Base-by-base conservation (phyloP, 139 green algal species). In the Coccomyxa sp. region DNA sequence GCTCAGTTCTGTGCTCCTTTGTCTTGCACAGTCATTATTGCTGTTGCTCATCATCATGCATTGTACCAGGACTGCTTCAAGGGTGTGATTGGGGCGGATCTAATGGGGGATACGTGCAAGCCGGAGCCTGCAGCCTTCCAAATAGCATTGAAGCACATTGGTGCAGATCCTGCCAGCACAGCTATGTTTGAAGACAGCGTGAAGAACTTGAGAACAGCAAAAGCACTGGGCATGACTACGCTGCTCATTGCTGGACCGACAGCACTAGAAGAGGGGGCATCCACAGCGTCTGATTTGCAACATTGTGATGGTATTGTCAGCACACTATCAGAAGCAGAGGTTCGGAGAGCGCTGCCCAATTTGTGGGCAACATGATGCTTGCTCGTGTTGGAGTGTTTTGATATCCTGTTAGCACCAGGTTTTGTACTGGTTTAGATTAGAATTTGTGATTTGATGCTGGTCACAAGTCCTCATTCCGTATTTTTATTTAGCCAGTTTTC, bases 131-230 rank as follows among this genome's bases (percentile, higher is more conserved):
- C 57, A 57, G 81, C 81, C 14, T 84, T 84, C 16, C 25, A 80
- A n/a, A 80, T 75, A 58, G 81, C 78, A 1, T 25, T 84, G 16
- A 25, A 68, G 63, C 0, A 31, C 17, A 81, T 58, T 58, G 51
- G 71, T 27, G 71, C 51, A 14, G 58, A 30, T 17, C n/a, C 71
- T 23, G 21, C 51, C 63, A 14, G n/a, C 10, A 84, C 74, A 45
- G 81, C 81, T 14, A 84, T 84, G 81, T 80, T 84, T 84, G 81
- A 84, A 27, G 81, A 84, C 81, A 81, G 71, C 74, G 28, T 80
- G 1, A 84, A 78, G 28, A 84, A 84, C 57, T 18, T 84, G 28
- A 13, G 51, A 17, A 76, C 78, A 31, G 81, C 81, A 18, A 84
- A 84, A 57, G 63, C 16, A 21, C 74, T 84, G n/a, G 81, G 81